Evolutionary conservation across 2,329 filamentous ascomycete genomes (phyloP).

Genomic region (Paracoccidioides brasiliensis): DNA sequence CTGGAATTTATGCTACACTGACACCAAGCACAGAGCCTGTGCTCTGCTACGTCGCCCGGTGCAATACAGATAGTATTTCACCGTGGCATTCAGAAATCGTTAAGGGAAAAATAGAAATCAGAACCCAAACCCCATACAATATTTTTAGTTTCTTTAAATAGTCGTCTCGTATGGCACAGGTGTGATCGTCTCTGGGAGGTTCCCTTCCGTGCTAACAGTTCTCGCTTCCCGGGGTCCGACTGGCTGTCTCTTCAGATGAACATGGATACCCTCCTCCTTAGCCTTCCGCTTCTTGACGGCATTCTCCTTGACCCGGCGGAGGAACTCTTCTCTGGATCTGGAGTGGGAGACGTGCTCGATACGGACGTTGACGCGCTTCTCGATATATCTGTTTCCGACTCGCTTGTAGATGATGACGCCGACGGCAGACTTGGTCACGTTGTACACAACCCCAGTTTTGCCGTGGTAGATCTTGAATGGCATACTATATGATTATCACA

Average conservation of each 20-base stretch:
- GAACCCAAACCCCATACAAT: slow-evolving; percentile 27
- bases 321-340: slow-evolving; percentile 91
- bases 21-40: slow-evolving; percentile 9
- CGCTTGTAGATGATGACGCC: slow-evolving; percentile 99
- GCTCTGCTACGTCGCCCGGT: background rate
- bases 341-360: slow-evolving; percentile 94
- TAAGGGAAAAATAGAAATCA: slow-evolving; percentile 19
- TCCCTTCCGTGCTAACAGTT: slow-evolving; percentile 67
- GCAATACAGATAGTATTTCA: background rate
- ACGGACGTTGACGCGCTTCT: slow-evolving; percentile 99
- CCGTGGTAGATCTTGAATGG: slow-evolving; percentile 99
- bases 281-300: slow-evolving; percentile 84
- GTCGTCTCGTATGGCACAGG: slow-evolving; percentile 96
- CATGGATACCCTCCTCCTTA: slow-evolving; percentile 73
- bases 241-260: slow-evolving; percentile 89
- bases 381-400: slow-evolving; percentile 98
- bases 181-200: slow-evolving; percentile 79
- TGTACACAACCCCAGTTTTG: slow-evolving; percentile 97
- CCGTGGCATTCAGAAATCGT: background rate
- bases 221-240: slow-evolving; percentile 64
- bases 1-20: slow-evolving; percentile 32
- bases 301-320: slow-evolving; percentile 93
- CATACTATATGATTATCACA: slow-evolving; percentile 50
- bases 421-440: slow-evolving; percentile 95
- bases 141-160: slow-evolving; percentile 53